Percentiles rank a stretch among this genome's conserved stretches.
Evolutionary conservation across 352 stramenopile species (phyloP).

Genomic region (Pythium sp.): DNA sequence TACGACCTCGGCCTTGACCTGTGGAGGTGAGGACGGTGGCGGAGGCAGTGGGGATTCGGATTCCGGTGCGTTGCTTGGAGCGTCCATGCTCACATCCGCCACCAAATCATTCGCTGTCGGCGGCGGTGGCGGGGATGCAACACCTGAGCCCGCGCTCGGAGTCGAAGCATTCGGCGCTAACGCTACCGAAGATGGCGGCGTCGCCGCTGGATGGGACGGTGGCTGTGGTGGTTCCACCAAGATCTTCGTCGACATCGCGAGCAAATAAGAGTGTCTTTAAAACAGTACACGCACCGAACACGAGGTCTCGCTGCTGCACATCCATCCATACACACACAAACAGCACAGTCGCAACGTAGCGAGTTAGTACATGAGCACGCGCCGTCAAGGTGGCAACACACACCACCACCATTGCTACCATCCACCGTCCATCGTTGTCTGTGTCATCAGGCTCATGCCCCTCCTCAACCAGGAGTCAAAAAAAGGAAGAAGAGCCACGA

Average conservation of each 20-base stretch:
- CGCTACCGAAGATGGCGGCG: not conserved
- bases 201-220: not conserved
- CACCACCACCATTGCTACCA: not conserved
- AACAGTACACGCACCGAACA: not conserved
- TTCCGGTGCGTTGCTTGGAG: not conserved
- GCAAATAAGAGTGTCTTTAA: not conserved
- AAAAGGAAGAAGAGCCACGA: slow-evolving; percentile 6
- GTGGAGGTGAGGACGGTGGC: not conserved
- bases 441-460: not conserved
- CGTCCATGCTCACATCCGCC: slow-evolving; percentile 9
- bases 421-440: not conserved
- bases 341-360: no score
- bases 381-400: no score
- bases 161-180: not conserved
- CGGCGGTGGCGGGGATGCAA: not conserved
- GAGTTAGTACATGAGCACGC: no score
- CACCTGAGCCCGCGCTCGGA: not conserved
- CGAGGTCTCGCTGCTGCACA: not conserved
- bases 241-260: slow-evolving; percentile 10
- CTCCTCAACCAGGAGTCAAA: not conserved
- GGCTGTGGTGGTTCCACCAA: slow-evolving; percentile 11
- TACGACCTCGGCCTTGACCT: not conserved
- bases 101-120: not conserved
- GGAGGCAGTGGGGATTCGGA: slow-evolving; percentile 1
- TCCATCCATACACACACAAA: not conserved